Evolutionary conservation across 1,139 yeast genomes (phyloP).

Genomic region (Wickerhamomyces sp.): DNA sequence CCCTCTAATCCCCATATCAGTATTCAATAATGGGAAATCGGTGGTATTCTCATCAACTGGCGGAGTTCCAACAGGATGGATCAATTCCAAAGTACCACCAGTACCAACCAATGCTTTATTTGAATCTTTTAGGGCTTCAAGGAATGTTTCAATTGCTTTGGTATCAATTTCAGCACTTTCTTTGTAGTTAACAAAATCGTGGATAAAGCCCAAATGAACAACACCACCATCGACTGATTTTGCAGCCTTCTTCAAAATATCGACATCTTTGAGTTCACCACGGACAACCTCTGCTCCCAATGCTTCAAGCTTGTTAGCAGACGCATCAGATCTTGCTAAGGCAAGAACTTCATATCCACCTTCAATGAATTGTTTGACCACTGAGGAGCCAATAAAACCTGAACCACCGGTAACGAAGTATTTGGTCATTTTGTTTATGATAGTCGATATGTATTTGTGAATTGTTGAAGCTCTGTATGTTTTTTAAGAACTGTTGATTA

Average conservation of each 20-base stretch:
- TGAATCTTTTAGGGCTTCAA: constrained; percentile 24
- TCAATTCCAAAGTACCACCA: constrained; percentile 11
- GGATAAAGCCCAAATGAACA: constrained; percentile 31
- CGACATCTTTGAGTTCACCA: constrained; percentile 27
- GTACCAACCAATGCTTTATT: constrained; percentile 23
- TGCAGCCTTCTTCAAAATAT: constrained; percentile 25
- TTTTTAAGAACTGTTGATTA: too few relatives aligned
- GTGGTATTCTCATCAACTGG: constrained; percentile 3
- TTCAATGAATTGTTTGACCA: constrained; percentile 13
- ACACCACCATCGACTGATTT: constrained; percentile 30
- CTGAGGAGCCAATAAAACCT: constrained; percentile 24
- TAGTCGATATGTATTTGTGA: too few relatives aligned
- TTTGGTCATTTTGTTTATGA: constrained; percentile 11
- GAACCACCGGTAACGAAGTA: constrained; percentile 28
- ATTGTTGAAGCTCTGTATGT: too few relatives aligned
- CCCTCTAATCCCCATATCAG: neutral
- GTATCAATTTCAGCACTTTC: constrained; percentile 20
- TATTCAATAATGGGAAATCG: too few relatives aligned
- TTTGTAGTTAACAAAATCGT: constrained; percentile 22
- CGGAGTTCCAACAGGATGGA: constrained; percentile 7
- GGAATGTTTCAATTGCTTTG: constrained; percentile 23
- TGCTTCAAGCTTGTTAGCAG: constrained; percentile 18
- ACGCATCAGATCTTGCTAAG: constrained; percentile 24
- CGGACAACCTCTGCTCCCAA: constrained; percentile 21
- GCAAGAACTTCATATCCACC: constrained; percentile 20